phyloP scores from a whole-genome alignment of 768 basidiomycete species.

The Xerocomus spinulosus region DNA sequence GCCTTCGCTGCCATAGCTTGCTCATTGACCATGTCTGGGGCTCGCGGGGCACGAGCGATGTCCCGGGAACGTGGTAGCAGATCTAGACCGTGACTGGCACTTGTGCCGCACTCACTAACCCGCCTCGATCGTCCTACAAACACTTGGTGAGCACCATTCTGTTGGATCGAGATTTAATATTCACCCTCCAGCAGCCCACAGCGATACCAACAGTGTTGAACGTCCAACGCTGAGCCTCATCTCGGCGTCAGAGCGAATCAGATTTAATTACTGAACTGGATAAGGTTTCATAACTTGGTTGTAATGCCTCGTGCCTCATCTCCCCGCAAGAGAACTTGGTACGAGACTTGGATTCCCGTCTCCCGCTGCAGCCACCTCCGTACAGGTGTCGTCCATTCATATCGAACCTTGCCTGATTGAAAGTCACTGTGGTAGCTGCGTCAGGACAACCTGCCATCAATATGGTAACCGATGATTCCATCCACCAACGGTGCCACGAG shows the following conservation, averaged over 20 bases:
- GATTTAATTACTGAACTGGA: constrained; percentile 6
- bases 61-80: constrained; percentile 5
- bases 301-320: constrained; percentile 20
- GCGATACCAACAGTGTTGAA: constrained; percentile 6
- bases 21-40: background rate
- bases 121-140: constrained; percentile 14
- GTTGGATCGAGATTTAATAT: constrained; percentile 6
- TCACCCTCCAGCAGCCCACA: background rate
- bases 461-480: background rate
- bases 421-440: constrained; percentile 12
- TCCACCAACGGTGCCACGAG: constrained; percentile 6
- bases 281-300: constrained; percentile 23
- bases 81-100: constrained; percentile 7
- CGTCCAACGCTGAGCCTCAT: constrained; percentile 14
- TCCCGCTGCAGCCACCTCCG: constrained; percentile 2
- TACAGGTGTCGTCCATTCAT: constrained; percentile 16
- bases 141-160: constrained; percentile 7
- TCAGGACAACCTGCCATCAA: constrained; percentile 7
- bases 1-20: background rate
- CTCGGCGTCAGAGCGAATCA: constrained; percentile 24
- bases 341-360: constrained; percentile 15
- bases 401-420: constrained; percentile 15
- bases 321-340: constrained; percentile 17
- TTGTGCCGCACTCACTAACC: constrained; percentile 8
- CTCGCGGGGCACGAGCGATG: constrained; percentile 7